Evolutionary conservation across 2,329 filamentous ascomycete species (phyloP).

Genomic region (Penicillium aurantiogriseum): DNA sequence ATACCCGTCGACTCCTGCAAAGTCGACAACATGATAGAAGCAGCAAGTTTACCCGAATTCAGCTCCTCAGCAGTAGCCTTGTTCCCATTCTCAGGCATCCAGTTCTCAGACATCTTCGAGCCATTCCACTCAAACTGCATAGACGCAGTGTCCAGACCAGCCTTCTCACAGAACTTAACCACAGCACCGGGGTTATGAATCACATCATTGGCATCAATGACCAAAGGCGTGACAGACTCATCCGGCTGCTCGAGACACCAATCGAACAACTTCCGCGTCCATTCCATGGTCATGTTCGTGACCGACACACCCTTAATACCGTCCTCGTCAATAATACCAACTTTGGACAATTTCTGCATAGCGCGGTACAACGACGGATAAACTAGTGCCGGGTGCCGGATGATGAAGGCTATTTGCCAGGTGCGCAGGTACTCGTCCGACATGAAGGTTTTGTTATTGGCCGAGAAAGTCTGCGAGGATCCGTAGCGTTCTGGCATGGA

Average conservation of each 20-base stretch:
- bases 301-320: constrained; percentile 10
- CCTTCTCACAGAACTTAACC: constrained; percentile 23
- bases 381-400: constrained; percentile 40
- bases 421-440: constrained; percentile 35
- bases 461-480: constrained; percentile 22
- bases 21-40: constrained; percentile 29
- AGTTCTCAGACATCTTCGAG: constrained; percentile 7
- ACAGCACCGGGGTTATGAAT: constrained; percentile 33
- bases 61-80: neutral
- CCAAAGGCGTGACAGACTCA: constrained; percentile 22
- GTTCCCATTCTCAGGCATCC: neutral
- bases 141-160: constrained; percentile 30
- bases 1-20: constrained; percentile 35
- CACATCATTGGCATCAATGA: constrained; percentile 41
- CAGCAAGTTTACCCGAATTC: neutral
- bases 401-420: constrained; percentile 35
- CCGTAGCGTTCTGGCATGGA: constrained; percentile 15
- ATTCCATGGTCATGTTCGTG: constrained; percentile 28
- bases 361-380: constrained; percentile 40
- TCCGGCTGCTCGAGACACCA: constrained; percentile 28
- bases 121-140: constrained; percentile 35
- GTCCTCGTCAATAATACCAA: constrained; percentile 11
- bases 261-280: constrained; percentile 35
- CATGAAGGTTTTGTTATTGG: constrained; percentile 34
- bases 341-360: constrained; percentile 17